Conservation (phyloP, 352 stramenopile species). For the Phytophthora hybrid region DNA sequence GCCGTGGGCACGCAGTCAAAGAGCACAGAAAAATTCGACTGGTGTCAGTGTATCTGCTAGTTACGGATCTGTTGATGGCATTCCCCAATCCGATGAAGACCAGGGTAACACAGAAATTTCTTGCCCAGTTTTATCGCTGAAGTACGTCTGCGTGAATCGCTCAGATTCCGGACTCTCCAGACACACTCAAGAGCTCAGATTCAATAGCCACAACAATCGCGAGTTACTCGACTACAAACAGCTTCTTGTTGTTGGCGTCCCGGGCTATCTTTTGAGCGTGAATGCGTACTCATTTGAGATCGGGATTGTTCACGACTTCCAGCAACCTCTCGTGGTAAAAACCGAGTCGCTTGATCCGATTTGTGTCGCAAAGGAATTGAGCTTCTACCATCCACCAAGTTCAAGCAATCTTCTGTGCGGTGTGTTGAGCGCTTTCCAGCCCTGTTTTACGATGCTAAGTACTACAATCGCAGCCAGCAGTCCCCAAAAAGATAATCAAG, state of each 20-base stretch:
- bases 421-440: constrained; percentile 71
- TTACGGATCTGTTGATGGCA: constrained; percentile 6
- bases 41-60: background rate
- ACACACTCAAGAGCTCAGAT: constrained; percentile 27
- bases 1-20: constrained; percentile 65
- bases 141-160: constrained; percentile 53
- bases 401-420: constrained; percentile 46
- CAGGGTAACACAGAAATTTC: constrained; percentile 45
- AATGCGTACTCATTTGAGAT: constrained; percentile 82
- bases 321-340: constrained; percentile 20
- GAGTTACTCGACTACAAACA: constrained; percentile 63
- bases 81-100: background rate
- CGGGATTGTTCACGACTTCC: constrained; percentile 62
- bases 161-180: background rate
- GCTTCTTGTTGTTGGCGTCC: constrained; percentile 59
- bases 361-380: constrained; percentile 65
- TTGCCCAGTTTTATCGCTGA: constrained; percentile 55
- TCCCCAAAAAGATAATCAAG: constrained; percentile 29
- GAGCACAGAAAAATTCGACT: constrained; percentile 34
- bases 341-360: constrained; percentile 33
- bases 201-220: constrained; percentile 61
- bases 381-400: constrained; percentile 42
- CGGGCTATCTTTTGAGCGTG: constrained; percentile 58
- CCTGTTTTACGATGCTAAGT: constrained; percentile 62
- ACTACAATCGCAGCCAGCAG: background rate